A percentile compares a stretch with the other conserved stretches of the same genome.
These are phyloP conservation scores for Aspergillus indologenus DNA, from an alignment of 495 filamentous ascomycete genomes.

Conservation along the genomic window DNA sequence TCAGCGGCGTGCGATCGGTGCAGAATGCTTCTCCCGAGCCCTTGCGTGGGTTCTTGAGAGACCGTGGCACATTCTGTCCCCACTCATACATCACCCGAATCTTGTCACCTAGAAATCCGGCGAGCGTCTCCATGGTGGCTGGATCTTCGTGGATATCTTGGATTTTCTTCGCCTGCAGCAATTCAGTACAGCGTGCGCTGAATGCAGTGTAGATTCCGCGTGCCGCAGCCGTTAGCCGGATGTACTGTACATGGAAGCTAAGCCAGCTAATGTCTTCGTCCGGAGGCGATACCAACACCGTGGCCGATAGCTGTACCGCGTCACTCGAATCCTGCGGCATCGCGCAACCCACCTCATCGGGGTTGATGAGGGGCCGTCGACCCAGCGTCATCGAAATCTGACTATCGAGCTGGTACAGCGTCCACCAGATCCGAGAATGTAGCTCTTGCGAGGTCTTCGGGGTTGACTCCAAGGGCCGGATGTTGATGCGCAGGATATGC, in stretches of 20 bases:
- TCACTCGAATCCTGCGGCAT: too few relatives aligned
- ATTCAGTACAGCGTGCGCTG: too few relatives aligned
- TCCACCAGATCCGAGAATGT: too few relatives aligned
- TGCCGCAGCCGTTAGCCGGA: constrained; percentile 1
- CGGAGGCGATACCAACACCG: constrained; percentile 6
- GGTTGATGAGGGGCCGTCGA: too few relatives aligned
- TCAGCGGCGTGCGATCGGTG: constrained; percentile 28
- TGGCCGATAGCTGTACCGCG: not conserved
- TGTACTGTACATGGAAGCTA: constrained; percentile 20
- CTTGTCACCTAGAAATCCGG: constrained; percentile 27
- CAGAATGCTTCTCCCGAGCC: too few relatives aligned
- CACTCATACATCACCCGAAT: constrained; percentile 32
- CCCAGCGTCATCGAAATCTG: constrained; percentile 1
- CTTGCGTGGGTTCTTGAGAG: constrained; percentile 32
- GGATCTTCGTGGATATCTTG: constrained; percentile 7
- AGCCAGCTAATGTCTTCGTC: constrained; percentile 18
- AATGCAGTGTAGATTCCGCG: not conserved
- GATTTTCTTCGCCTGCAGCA: too few relatives aligned
- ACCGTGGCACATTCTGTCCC: constrained; percentile 35
- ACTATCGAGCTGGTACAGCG: too few relatives aligned
- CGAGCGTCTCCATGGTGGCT: constrained; percentile 19
- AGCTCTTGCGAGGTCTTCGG: too few relatives aligned
- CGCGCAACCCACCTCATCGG: too few relatives aligned
- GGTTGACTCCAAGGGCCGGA: constrained; percentile 3
- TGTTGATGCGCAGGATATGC: constrained; percentile 15